Percentiles rank a stretch among this genome's conserved stretches.
Conservation (phyloP, 306 rosid species). For the Glycine soja region DNA sequence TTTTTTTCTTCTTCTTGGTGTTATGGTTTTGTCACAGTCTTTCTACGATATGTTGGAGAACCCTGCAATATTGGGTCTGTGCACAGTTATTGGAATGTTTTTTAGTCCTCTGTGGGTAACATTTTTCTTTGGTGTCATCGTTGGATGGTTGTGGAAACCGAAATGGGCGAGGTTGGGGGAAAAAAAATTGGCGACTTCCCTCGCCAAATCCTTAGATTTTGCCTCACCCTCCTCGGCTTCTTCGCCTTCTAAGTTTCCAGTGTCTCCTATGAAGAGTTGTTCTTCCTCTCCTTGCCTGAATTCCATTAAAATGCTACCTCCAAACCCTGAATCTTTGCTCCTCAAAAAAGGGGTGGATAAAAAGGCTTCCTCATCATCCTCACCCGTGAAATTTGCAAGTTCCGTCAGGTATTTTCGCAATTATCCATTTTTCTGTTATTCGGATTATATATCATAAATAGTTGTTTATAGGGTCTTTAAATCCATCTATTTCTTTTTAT, state of each 20-base stretch:
- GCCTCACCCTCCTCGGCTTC: constrained; percentile 33
- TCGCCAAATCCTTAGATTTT: constrained; percentile 53
- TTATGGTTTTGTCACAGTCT: constrained; percentile 43
- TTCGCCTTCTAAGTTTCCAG: constrained; percentile 35
- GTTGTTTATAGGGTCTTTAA: constrained; percentile 19
- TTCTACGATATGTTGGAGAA: constrained; percentile 49
- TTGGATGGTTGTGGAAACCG: constrained; percentile 70
- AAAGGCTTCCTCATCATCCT: constrained; percentile 27
- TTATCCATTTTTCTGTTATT: neutral
- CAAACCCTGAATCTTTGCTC: constrained; percentile 40
- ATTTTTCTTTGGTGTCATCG: constrained; percentile 52
- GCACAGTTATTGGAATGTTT: constrained; percentile 41
- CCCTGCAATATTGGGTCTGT: constrained; percentile 46
- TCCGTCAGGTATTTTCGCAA: constrained; percentile 52
- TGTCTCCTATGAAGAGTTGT: constrained; percentile 39
- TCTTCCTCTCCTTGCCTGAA: constrained; percentile 40
- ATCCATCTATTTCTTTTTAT: neutral
- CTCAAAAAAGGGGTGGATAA: constrained; percentile 34
- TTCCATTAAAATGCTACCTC: constrained; percentile 29
- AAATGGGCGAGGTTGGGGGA: constrained; percentile 56
- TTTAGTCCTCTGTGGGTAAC: constrained; percentile 53
- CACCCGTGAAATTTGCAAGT: constrained; percentile 39
- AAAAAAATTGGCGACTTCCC: constrained; percentile 46
- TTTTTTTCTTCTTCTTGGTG: neutral
- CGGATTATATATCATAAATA: neutral